Conservation (phyloP, 371 early-diverging fungal species). For the Parasitella parasitica region DNA sequence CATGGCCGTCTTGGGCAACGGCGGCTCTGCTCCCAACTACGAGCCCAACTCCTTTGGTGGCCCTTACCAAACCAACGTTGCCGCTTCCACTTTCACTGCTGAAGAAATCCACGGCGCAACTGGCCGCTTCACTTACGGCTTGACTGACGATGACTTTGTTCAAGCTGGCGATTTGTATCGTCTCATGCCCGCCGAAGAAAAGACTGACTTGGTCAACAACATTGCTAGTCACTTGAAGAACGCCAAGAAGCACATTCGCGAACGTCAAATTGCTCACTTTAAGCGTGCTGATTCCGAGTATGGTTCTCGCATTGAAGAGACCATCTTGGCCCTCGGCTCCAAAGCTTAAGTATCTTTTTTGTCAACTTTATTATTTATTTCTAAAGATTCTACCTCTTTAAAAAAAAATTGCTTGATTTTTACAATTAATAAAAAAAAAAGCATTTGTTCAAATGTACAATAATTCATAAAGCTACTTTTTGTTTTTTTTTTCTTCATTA, state of each 20-base stretch:
- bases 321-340: constrained; percentile 20
- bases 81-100: constrained; percentile 42
- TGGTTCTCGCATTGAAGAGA: constrained; percentile 25
- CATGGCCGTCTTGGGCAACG: constrained; percentile 62
- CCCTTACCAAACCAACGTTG: constrained; percentile 54
- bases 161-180: constrained; percentile 76
- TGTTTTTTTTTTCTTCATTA: no score
- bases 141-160: constrained; percentile 72
- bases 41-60: constrained; percentile 73
- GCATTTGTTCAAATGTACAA: background rate
- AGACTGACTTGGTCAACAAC: constrained; percentile 68
- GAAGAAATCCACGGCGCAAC: constrained; percentile 51
- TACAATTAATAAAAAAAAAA: background rate
- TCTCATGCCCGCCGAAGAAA: constrained; percentile 61
- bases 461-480: background rate
- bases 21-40: constrained; percentile 73
- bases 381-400: no score
- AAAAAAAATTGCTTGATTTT: background rate
- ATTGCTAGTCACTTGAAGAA: constrained; percentile 73
- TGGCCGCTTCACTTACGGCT: constrained; percentile 59
- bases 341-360: constrained; percentile 25
- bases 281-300: constrained; percentile 34
- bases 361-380: no score
- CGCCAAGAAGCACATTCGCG: constrained; percentile 70
- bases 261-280: constrained; percentile 74